Evolutionary conservation across 257 asterid genomes (phyloP).

Genomic region (Nicotiana knightiana): DNA sequence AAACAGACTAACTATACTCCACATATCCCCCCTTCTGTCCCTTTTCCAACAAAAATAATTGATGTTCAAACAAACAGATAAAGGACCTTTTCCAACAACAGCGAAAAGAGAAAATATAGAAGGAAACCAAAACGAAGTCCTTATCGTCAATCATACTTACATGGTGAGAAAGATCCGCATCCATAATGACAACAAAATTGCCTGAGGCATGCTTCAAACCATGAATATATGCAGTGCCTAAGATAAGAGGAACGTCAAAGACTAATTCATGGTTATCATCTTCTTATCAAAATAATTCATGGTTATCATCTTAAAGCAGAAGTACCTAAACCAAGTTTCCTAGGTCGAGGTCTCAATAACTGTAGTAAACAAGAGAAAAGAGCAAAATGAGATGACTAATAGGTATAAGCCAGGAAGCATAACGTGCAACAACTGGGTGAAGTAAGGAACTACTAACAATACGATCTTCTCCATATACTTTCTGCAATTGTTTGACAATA

Average conservation of each 20-base stretch:
- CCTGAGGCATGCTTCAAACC: slow-evolving; percentile 92
- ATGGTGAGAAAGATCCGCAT: slow-evolving; percentile 98
- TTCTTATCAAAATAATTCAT: slow-evolving; percentile 5
- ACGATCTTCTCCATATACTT: slow-evolving; percentile 81
- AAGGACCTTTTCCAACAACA: neutral
- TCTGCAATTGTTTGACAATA: slow-evolving; percentile 77
- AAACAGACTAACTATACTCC: neutral
- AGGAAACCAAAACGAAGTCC: neutral
- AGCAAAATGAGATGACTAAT: neutral
- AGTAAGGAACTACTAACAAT: slow-evolving; percentile 44
- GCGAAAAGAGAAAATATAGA: neutral
- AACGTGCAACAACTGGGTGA: neutral
- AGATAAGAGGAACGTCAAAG: slow-evolving; percentile 20
- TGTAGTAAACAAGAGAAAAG: slow-evolving; percentile 31
- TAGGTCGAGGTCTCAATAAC: slow-evolving; percentile 84
- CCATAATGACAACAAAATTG: slow-evolving; percentile 90
- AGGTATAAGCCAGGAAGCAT: neutral
- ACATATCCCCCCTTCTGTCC: neutral
- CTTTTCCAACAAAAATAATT: neutral
- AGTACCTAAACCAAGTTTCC: slow-evolving; percentile 91
- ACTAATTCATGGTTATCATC: slow-evolving; percentile 12
- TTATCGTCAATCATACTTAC: slow-evolving; percentile 40
- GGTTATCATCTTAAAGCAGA: slow-evolving; percentile 4
- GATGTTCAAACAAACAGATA: neutral
- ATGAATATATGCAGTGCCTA: slow-evolving; percentile 95